phyloP scores from a whole-genome alignment of 2,329 filamentous ascomycete species.

The Diplodia scrobiculata region DNA sequence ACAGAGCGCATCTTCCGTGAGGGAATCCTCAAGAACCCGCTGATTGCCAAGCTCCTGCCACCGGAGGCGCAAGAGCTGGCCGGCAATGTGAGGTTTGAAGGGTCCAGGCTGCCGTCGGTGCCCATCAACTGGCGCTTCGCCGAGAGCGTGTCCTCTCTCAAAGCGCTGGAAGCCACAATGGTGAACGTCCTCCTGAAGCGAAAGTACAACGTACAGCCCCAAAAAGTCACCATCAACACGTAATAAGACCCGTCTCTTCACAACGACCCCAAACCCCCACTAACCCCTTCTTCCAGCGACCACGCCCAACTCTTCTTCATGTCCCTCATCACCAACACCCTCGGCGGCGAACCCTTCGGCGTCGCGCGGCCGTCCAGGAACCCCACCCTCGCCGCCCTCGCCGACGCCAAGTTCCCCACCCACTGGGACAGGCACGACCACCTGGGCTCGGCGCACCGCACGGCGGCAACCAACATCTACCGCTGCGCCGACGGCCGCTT shows the following conservation, averaged over 20 bases:
- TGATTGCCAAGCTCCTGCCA: constrained; percentile 45
- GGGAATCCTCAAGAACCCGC: constrained; percentile 50
- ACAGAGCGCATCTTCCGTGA: constrained; percentile 38
- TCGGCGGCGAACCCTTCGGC: neutral
- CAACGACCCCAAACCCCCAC: neutral
- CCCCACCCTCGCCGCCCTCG: neutral
- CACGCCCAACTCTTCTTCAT: constrained; percentile 52
- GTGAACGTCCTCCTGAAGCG: constrained; percentile 49
- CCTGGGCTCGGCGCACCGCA: constrained; percentile 35
- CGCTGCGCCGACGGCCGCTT: constrained; percentile 50
- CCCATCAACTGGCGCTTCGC: constrained; percentile 61
- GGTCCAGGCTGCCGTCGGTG: constrained; percentile 49
- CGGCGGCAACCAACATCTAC: constrained; percentile 50
- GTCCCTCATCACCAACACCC: constrained; percentile 39
- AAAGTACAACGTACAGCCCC: constrained; percentile 50
- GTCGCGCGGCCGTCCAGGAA: neutral
- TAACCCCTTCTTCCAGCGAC: constrained; percentile 37
- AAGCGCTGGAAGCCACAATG: constrained; percentile 54
- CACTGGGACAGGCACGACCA: constrained; percentile 33
- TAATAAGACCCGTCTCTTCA: constrained; percentile 32
- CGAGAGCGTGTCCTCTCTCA: constrained; percentile 56
- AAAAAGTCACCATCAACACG: constrained; percentile 53
- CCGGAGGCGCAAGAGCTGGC: constrained; percentile 43
- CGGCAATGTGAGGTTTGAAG: constrained; percentile 48
- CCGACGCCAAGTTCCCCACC: constrained; percentile 32